Percentiles rank a stretch among this genome's conserved stretches.
Conservation (phyloP, 2,329 filamentous ascomycete species). For the Neopestalotiopsis clavispora region DNA sequence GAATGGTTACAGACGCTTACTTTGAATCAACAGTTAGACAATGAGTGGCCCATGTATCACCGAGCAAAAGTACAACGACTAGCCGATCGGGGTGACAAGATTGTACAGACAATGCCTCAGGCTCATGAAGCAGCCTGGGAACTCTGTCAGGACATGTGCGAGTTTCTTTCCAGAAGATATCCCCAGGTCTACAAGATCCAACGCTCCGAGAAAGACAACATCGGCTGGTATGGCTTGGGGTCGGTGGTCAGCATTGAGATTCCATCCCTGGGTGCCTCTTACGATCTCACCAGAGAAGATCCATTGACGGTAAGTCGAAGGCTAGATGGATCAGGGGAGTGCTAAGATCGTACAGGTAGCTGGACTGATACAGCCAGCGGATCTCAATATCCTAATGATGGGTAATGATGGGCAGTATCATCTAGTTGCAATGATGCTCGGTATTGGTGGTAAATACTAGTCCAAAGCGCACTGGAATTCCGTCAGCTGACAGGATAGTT, state of each 20-base stretch:
- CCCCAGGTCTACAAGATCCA: background rate
- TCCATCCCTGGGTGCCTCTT: background rate
- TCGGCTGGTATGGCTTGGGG: background rate
- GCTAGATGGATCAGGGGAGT: no score
- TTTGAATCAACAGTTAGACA: background rate
- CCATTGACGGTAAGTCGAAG: no score
- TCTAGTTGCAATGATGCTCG: background rate
- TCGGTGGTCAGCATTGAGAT: background rate
- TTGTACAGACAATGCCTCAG: background rate
- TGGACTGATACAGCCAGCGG: background rate
- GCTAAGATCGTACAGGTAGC: background rate
- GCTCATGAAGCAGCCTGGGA: background rate
- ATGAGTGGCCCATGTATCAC: background rate
- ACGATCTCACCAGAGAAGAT: background rate
- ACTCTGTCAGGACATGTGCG: background rate
- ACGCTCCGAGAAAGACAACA: background rate
- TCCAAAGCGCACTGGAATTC: background rate
- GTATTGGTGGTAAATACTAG: background rate
- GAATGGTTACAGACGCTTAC: background rate
- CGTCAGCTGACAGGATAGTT: background rate
- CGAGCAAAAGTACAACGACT: background rate
- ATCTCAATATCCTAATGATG: background rate
- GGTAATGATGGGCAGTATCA: background rate
- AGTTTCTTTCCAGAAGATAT: background rate
- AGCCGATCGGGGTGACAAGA: background rate